Conservation (phyloP, 306 rosid genomes). For the Prosopis cineraria region DNA sequence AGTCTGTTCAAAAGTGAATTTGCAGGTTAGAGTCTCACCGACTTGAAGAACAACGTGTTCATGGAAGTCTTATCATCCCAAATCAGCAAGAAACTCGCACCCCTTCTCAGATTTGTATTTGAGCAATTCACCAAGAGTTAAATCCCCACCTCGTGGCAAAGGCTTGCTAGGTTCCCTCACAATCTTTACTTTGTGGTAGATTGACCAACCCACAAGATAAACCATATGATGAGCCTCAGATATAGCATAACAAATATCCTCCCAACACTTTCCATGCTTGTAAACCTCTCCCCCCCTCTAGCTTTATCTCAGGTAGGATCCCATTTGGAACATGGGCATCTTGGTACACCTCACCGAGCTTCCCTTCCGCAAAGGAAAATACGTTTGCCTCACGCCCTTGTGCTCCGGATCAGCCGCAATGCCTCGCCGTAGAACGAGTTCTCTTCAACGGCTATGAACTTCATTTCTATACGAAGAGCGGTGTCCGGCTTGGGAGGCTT, state of each 20-base stretch:
- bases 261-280: slow-evolving; percentile 72
- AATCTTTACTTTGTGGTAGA: slow-evolving; percentile 72
- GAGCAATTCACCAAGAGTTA: slow-evolving; percentile 86
- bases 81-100: slow-evolving; percentile 75
- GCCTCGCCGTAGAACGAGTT: slow-evolving; percentile 52
- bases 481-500: slow-evolving; percentile 59
- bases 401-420: slow-evolving; percentile 79
- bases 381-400: slow-evolving; percentile 65
- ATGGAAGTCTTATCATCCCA: slow-evolving; percentile 98
- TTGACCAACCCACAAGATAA: slow-evolving; percentile 84
- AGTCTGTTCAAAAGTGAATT: neutral
- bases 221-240: slow-evolving; percentile 92
- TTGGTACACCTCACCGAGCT: slow-evolving; percentile 73
- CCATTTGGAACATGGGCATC: slow-evolving; percentile 71
- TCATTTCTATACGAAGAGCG: slow-evolving; percentile 55
- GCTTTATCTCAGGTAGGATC: slow-evolving; percentile 50
- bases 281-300: slow-evolving; percentile 59
- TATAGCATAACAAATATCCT: slow-evolving; percentile 86
- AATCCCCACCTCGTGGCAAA: slow-evolving; percentile 68
- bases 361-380: slow-evolving; percentile 86
- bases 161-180: slow-evolving; percentile 70
- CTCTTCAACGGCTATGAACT: slow-evolving; percentile 50
- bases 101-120: slow-evolving; percentile 93
- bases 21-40: slow-evolving; percentile 47
- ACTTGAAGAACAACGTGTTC: slow-evolving; percentile 59